Percentiles rank a stretch among this genome's conserved stretches.
phyloP scores from a whole-genome alignment of 2,329 filamentous ascomycete genomes.

The Knufia petricola region DNA sequence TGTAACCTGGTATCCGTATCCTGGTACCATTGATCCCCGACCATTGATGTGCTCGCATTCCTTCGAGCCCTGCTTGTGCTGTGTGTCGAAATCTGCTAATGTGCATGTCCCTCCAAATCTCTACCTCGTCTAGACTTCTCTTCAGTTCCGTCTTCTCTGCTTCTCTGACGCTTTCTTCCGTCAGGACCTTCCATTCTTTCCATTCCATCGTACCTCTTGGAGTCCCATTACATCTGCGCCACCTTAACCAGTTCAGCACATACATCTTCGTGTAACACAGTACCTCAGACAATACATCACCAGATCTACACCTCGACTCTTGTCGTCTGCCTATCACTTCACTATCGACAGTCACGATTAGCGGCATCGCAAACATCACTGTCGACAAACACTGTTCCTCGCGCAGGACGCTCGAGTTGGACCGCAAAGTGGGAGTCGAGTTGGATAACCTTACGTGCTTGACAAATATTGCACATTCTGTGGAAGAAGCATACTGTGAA shows the following conservation, averaged over 20 bases:
- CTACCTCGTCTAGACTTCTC: constrained; percentile 10
- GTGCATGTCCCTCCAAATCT: neutral
- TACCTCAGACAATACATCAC: neutral
- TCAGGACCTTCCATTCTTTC: constrained; percentile 9
- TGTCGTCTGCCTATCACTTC: neutral
- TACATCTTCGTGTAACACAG: neutral
- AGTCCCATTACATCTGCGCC: neutral
- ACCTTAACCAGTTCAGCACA: neutral
- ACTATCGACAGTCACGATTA: neutral
- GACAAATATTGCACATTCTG: neutral
- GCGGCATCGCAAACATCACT: too few species aligned
- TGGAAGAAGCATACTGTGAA: neutral
- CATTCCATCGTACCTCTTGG: neutral
- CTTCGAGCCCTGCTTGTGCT: neutral
- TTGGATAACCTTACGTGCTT: neutral
- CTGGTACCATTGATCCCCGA: neutral
- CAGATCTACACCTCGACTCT: neutral
- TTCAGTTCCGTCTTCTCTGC: neutral
- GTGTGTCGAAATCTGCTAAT: constrained; percentile 1
- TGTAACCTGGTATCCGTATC: constrained; percentile 5
- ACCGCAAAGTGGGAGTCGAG: neutral
- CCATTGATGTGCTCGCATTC: neutral
- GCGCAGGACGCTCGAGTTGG: constrained; percentile 10
- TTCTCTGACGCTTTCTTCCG: constrained; percentile 6
- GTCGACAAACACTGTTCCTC: neutral